A percentile compares a stretch with the other conserved stretches of the same genome.
phyloP scores from a whole-genome alignment of 2,329 filamentous ascomycete genomes.

The Beauveria australis region DNA sequence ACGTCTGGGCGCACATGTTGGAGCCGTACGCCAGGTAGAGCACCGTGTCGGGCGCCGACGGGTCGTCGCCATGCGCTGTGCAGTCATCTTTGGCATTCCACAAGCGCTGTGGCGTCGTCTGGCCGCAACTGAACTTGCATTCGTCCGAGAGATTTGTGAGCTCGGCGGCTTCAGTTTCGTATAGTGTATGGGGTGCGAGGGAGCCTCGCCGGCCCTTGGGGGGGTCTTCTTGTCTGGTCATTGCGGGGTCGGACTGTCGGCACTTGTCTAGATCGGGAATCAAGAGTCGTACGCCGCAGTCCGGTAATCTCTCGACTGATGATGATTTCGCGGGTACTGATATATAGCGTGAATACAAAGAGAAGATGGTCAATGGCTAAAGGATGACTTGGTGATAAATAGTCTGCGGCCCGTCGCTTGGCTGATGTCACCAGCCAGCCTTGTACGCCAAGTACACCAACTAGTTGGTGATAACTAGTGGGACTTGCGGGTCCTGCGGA shows the following conservation, averaged over 20 bases:
- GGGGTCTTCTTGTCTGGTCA: background rate
- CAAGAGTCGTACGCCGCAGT: background rate
- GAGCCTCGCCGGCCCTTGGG: background rate
- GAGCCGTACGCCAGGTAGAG: slow-evolving; percentile 88
- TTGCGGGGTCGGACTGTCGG: background rate
- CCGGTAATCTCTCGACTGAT: background rate
- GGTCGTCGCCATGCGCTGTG: slow-evolving; percentile 13
- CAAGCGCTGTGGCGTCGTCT: slow-evolving; percentile 22
- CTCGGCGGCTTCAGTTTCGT: slow-evolving; percentile 18
- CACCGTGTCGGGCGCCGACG: slow-evolving; percentile 39
- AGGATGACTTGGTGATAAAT: background rate
- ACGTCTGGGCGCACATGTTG: slow-evolving; percentile 74
- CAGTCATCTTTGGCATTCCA: slow-evolving; percentile 19
- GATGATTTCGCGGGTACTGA: background rate
- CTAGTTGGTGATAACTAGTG: background rate
- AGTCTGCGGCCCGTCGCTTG: slow-evolving; percentile 8
- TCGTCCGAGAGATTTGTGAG: slow-evolving; percentile 13
- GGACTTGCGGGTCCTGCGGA: slow-evolving; percentile 5
- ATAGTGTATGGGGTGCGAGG: slow-evolving; percentile 13
- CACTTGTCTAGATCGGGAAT: background rate
- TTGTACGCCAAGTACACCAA: slow-evolving; percentile 5
- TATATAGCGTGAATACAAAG: background rate
- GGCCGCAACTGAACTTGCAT: slow-evolving; percentile 23
- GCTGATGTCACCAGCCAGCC: slow-evolving; percentile 17
- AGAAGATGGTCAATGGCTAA: background rate